Evolutionary conservation across 768 basidiomycete species (phyloP).

Genomic region (Sarcomyxa edulis): DNA sequence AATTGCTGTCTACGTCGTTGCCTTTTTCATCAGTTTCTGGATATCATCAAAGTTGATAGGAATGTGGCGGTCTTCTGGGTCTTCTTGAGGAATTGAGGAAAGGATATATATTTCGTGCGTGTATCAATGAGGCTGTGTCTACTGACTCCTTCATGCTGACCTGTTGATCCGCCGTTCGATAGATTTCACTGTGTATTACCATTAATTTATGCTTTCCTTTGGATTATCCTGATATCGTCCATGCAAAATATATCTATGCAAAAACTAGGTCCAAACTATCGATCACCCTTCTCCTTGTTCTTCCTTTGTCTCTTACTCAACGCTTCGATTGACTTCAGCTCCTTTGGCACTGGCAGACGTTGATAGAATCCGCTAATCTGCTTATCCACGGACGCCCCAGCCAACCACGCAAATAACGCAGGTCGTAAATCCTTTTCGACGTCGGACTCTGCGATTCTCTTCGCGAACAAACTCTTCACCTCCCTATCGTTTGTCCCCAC

Average conservation of each 20-base stretch:
- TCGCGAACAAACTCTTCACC: constrained; percentile 5
- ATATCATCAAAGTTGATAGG: constrained; percentile 45
- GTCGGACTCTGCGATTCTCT: constrained; percentile 4
- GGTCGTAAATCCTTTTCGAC: neutral
- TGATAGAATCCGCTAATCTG: constrained; percentile 3
- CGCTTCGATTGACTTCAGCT: constrained; percentile 1
- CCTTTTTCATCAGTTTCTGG: constrained; percentile 52
- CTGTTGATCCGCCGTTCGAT: too few relatives aligned
- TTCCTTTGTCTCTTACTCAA: neutral
- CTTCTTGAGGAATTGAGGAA: too few relatives aligned
- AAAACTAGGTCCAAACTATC: too few relatives aligned
- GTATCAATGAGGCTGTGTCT: too few relatives aligned
- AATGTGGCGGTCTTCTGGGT: too few relatives aligned
- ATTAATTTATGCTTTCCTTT: too few relatives aligned
- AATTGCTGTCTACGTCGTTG: constrained; percentile 57
- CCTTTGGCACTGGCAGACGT: constrained; percentile 1
- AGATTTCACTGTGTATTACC: too few relatives aligned
- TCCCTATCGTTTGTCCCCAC: constrained; percentile 2
- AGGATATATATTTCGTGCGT: too few relatives aligned
- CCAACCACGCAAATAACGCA: constrained; percentile 7
- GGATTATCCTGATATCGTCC: too few relatives aligned
- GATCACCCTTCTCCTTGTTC: too few relatives aligned
- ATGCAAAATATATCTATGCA: too few relatives aligned
- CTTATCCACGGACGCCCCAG: constrained; percentile 1
- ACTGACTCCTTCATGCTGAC: too few relatives aligned